Evolutionary conservation across 139 green algal genomes (phyloP).

Genomic region (Closterium sp.): DNA sequence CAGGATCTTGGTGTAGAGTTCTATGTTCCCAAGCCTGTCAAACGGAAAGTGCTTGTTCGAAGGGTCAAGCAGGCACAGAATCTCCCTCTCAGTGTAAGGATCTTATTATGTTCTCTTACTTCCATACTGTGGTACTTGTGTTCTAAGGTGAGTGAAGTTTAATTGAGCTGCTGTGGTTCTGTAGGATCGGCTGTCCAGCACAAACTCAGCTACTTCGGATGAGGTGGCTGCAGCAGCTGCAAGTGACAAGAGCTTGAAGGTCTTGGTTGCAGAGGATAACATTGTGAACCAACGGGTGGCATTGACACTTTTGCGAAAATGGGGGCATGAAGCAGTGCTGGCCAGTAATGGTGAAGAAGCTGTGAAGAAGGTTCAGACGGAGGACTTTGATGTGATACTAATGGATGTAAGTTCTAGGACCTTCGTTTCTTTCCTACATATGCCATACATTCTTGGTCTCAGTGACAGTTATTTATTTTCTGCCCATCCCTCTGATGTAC

Average conservation of each 20-base stretch:
- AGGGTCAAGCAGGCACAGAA: neutral
- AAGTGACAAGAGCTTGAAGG: conserved; percentile 12
- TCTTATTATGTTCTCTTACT: no score
- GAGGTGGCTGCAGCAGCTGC: neutral
- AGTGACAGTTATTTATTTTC: no score
- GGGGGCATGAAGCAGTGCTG: conserved; percentile 22
- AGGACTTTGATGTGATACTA: conserved; percentile 38
- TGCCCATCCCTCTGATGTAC: neutral
- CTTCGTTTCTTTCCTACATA: no score
- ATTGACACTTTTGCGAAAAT: conserved; percentile 23
- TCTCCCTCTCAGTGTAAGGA: neutral
- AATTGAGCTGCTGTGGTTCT: neutral
- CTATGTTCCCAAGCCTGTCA: neutral
- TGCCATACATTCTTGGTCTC: no score
- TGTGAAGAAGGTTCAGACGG: conserved; percentile 24
- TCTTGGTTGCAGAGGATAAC: conserved; percentile 41
- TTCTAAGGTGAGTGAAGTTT: no score
- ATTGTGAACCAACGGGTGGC: conserved; percentile 42
- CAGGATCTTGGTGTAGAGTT: neutral
- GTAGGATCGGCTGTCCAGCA: neutral
- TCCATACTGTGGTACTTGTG: no score
- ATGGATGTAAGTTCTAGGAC: conserved; percentile 29
- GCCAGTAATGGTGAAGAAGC: conserved; percentile 18
- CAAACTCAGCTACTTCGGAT: neutral
- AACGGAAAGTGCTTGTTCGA: neutral